Conservation (phyloP, 805 yeast genomes). For the Saturnispora ahearnii region DNA sequence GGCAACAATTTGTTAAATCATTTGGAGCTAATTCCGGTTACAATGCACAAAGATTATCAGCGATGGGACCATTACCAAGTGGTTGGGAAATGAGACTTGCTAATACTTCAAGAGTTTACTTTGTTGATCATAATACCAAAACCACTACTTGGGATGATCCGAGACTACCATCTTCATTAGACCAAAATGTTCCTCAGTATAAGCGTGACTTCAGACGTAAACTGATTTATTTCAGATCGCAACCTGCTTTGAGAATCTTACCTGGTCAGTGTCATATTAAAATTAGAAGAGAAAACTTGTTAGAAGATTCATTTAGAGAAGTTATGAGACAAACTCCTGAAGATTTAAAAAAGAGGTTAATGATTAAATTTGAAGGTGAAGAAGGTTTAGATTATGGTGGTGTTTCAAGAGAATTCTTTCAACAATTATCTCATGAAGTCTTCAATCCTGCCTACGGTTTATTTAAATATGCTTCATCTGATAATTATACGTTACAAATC, state of each 20-base stretch:
- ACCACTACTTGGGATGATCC: slow-evolving; percentile 99
- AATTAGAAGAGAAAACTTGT: slow-evolving; percentile 91
- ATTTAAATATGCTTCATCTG: slow-evolving; percentile 96
- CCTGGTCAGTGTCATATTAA: slow-evolving; percentile 99
- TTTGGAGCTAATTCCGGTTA: slow-evolving; percentile 87
- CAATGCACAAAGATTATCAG: slow-evolving; percentile 96
- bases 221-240: slow-evolving; percentile 94
- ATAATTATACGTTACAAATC: slow-evolving; percentile 94
- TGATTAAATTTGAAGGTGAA: slow-evolving; percentile 98
- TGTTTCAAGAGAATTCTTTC: slow-evolving; percentile 96
- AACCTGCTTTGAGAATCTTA: slow-evolving; percentile 91
- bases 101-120: slow-evolving; percentile 95
- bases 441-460: slow-evolving; percentile 96
- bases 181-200: slow-evolving; percentile 97
- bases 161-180: slow-evolving; percentile 91
- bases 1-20: slow-evolving; percentile 96
- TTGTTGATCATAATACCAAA: slow-evolving; percentile 97
- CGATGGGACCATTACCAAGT: slow-evolving; percentile 93
- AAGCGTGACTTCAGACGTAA: slow-evolving; percentile 98
- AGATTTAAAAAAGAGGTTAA: slow-evolving; percentile 91
- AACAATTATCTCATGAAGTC: slow-evolving; percentile 94
- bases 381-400: slow-evolving; percentile 99
- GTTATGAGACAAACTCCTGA: slow-evolving; percentile 98
- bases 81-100: slow-evolving; percentile 99
- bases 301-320: slow-evolving; percentile 97